A percentile compares a stretch with the other conserved stretches of the same genome.
phyloP scores from a whole-genome alignment of 495 filamentous ascomycete species.

The Hyaloscypha hepaticicola region DNA sequence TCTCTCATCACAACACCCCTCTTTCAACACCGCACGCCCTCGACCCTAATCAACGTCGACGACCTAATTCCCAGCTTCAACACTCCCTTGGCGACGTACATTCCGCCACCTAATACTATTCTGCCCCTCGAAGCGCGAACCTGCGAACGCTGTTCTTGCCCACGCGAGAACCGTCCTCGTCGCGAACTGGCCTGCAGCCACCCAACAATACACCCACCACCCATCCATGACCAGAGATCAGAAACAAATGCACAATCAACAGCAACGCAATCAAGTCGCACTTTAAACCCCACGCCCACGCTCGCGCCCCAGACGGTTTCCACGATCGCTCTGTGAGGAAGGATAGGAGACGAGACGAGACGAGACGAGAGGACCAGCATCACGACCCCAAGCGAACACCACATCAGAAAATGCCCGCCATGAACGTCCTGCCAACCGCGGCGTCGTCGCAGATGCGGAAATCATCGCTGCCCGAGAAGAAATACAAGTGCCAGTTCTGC shows the following conservation, averaged over 20 bases:
- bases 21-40: conserved; percentile 25
- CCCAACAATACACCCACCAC: conserved; percentile 35
- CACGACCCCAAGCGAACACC: conserved; percentile 35
- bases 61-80: conserved; percentile 16
- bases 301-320: conserved; percentile 38
- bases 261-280: conserved; percentile 52
- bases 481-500: conserved; percentile 99
- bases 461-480: conserved; percentile 77
- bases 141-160: conserved; percentile 44
- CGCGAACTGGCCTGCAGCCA: conserved; percentile 41
- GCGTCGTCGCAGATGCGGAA: conserved; percentile 58
- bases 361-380: conserved; percentile 30
- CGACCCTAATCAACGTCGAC: conserved; percentile 24
- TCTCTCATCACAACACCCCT: conserved; percentile 34
- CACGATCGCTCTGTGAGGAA: conserved; percentile 37
- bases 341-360: conserved; percentile 29
- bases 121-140: conserved; percentile 37
- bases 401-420: conserved; percentile 54
- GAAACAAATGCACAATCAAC: conserved; percentile 56
- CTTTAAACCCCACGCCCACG: conserved; percentile 55
- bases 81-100: conserved; percentile 47
- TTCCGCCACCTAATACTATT: conserved; percentile 39
- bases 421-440: conserved; percentile 55
- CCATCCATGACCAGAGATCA: conserved; percentile 52
- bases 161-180: conserved; percentile 42